These are phyloP conservation scores for Orbilia blumenaviensis DNA, from an alignment of 2,329 filamentous ascomycete species.

Conservation along the genomic window DNA sequence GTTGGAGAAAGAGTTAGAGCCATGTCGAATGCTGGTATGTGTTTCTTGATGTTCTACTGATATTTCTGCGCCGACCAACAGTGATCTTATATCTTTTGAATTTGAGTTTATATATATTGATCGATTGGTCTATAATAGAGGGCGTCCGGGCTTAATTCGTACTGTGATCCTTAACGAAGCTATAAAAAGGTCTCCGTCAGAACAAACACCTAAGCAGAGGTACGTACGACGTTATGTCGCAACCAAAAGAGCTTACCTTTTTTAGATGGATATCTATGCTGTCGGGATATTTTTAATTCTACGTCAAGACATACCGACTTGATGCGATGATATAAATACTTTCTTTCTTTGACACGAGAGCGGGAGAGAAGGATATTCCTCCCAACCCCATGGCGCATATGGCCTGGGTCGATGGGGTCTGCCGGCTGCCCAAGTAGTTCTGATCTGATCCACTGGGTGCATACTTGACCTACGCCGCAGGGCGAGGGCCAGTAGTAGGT, in stretches of 20 bases:
- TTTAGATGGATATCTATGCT: slow-evolving; percentile 27
- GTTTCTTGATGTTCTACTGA: slow-evolving; percentile 7
- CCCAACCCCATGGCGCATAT: not conserved
- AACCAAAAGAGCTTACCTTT: slow-evolving; percentile 16
- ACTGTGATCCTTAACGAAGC: slow-evolving; percentile 43
- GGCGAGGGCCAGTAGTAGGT: slow-evolving; percentile 7
- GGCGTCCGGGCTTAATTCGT: too few species aligned
- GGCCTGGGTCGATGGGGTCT: not conserved
- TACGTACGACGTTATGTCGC: slow-evolving; percentile 13
- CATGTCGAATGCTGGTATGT: slow-evolving; percentile 6
- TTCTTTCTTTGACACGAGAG: not conserved
- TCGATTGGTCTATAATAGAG: not conserved
- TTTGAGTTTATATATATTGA: not conserved
- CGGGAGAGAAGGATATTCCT: not conserved
- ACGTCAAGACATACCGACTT: slow-evolving; percentile 22
- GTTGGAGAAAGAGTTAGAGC: slow-evolving; percentile 22
- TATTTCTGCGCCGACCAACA: not conserved
- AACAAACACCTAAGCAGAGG: slow-evolving; percentile 23
- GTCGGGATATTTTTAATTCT: slow-evolving; percentile 38
- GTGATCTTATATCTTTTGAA: slow-evolving; percentile 14
- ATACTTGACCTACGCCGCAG: not conserved
- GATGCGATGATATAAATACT: slow-evolving; percentile 39
- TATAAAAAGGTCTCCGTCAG: slow-evolving; percentile 38
- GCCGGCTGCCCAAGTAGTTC: not conserved
- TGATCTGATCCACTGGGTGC: not conserved